phyloP scores from a whole-genome alignment of 768 basidiomycete genomes.

The Lentinula boryana region DNA sequence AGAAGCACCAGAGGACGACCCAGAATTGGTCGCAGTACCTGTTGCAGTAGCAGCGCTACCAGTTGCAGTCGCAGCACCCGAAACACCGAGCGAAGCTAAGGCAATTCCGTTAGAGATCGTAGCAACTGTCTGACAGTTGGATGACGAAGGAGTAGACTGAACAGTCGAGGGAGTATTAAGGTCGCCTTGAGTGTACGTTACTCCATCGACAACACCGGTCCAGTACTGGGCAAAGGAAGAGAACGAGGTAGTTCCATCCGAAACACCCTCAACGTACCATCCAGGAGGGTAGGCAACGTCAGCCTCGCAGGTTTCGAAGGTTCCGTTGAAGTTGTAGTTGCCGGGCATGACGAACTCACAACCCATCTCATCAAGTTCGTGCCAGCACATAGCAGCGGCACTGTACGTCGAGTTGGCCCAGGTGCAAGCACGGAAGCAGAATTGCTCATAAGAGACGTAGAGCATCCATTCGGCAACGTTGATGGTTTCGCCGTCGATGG shows the following conservation, averaged over 20 bases:
- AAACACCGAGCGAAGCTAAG: conserved; percentile 18
- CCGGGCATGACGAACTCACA: conserved; percentile 43
- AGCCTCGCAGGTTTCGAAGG: conserved; percentile 38
- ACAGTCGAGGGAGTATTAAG: conserved; percentile 29
- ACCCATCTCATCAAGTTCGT: conserved; percentile 40
- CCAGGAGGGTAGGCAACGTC: conserved; percentile 42
- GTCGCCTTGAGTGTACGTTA: conserved; percentile 34
- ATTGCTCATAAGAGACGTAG: not conserved
- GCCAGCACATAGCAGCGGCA: conserved; percentile 37
- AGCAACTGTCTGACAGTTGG: conserved; percentile 31
- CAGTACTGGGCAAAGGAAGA: conserved; percentile 39
- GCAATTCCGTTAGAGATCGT: conserved; percentile 33
- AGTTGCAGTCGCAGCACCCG: conserved; percentile 1
- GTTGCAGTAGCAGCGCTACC: conserved; percentile 8
- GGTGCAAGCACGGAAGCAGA: conserved; percentile 31
- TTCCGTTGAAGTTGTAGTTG: conserved; percentile 34
- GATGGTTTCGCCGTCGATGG: conserved; percentile 24
- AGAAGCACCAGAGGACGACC: not conserved
- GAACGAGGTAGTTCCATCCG: conserved; percentile 30
- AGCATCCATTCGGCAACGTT: conserved; percentile 37
- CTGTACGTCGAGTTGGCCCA: conserved; percentile 38
- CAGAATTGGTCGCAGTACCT: not conserved
- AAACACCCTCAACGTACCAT: conserved; percentile 36
- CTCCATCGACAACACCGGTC: conserved; percentile 27
- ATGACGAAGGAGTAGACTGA: conserved; percentile 30